phyloP scores from a whole-genome alignment of 176 grass and related monocot genomes.

The Oryza australiensis region DNA sequence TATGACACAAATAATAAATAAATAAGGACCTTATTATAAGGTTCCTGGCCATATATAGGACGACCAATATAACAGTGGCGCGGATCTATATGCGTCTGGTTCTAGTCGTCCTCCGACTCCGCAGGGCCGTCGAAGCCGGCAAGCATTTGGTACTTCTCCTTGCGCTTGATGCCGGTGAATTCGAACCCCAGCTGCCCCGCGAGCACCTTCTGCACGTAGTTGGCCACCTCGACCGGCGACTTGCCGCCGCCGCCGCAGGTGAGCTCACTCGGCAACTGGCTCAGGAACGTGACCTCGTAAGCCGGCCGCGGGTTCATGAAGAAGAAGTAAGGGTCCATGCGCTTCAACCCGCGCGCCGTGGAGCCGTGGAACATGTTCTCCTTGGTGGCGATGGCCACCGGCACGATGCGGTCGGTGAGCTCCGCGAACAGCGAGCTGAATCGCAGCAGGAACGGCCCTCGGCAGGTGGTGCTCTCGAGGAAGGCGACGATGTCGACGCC shows the following conservation, averaged over 20 bases:
- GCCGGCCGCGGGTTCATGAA: slow-evolving; percentile 79
- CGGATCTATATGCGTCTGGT: no score
- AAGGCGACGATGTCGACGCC: slow-evolving; percentile 57
- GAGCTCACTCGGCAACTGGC: slow-evolving; percentile 59
- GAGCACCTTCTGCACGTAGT: slow-evolving; percentile 55
- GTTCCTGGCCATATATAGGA: not conserved
- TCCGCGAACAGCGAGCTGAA: slow-evolving; percentile 61
- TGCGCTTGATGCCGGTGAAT: slow-evolving; percentile 53
- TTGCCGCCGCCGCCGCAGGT: slow-evolving; percentile 51
- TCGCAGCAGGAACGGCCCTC: slow-evolving; percentile 53
- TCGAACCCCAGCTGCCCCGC: slow-evolving; percentile 58
- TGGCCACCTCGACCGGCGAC: slow-evolving; percentile 65
- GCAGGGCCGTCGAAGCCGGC: slow-evolving; percentile 31
- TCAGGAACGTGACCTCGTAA: slow-evolving; percentile 72
- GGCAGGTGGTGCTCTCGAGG: slow-evolving; percentile 64
- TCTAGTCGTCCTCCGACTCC: slow-evolving; percentile 22
- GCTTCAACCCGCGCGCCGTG: slow-evolving; percentile 31
- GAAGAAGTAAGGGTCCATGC: slow-evolving; percentile 68
- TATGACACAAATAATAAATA: no score
- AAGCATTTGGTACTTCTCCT: slow-evolving; percentile 51
- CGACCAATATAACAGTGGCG: not conserved
- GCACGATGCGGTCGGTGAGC: slow-evolving; percentile 71
- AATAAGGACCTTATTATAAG: no score
- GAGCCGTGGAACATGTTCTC: slow-evolving; percentile 72
- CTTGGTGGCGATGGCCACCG: slow-evolving; percentile 56